Evolutionary conservation across 257 asterid species (phyloP).

Genomic region (Solanum ossicruentum): DNA sequence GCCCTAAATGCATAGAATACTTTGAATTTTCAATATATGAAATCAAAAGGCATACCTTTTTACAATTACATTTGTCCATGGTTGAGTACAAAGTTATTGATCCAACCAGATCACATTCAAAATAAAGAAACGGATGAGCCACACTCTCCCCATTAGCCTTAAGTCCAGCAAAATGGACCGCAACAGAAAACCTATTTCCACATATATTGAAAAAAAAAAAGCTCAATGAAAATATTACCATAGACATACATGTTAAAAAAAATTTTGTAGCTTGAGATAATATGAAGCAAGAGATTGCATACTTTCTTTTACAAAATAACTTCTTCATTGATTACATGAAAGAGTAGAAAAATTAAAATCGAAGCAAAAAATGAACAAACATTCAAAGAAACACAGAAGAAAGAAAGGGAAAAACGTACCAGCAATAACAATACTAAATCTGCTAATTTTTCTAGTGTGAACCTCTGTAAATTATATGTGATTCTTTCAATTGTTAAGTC

Average conservation of each 20-base stretch:
- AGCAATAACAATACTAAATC: too few relatives aligned
- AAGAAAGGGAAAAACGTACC: too few relatives aligned
- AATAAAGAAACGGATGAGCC: conserved; percentile 68
- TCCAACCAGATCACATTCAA: conserved; percentile 76
- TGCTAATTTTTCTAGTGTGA: too few relatives aligned
- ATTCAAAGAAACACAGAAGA: too few relatives aligned
- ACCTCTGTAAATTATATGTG: too few relatives aligned
- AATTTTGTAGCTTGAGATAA: neutral
- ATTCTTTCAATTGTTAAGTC: too few relatives aligned
- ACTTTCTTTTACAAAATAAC: conserved; percentile 57
- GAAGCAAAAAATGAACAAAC: too few relatives aligned
- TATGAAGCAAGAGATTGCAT: conserved; percentile 3
- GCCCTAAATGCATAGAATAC: neutral
- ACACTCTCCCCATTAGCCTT: conserved; percentile 98
- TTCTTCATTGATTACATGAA: conserved; percentile 4
- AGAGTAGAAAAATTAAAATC: too few relatives aligned
- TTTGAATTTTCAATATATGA: neutral
- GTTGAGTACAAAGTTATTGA: conserved; percentile 55
- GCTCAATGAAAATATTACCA: neutral
- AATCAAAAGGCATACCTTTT: conserved; percentile 50
- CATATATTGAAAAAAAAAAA: neutral
- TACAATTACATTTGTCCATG: conserved; percentile 79
- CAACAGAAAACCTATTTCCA: conserved; percentile 60
- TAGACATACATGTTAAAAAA: neutral
- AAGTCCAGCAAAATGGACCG: conserved; percentile 88